Evolutionary conservation across 2,329 filamentous ascomycete genomes (phyloP), one percentile per base, ranked within the genome.

Genomic region (Alternaria sp.): DNA sequence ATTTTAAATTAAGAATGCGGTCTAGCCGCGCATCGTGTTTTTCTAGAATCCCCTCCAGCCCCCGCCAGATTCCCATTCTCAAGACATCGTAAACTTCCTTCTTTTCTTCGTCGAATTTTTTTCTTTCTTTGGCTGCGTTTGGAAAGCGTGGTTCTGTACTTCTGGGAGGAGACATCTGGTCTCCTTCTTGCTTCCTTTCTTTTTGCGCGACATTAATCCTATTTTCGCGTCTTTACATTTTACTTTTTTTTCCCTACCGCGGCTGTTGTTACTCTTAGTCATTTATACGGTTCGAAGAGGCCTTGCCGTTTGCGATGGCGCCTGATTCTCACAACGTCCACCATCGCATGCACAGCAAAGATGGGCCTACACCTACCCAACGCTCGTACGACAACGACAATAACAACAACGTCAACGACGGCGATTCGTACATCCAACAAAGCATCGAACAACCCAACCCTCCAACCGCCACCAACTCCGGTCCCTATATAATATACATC

Each of bases 401-500:
- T n/a, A 54, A 59, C 26, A 45, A 54, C 48, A 41, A 33, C 21
- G 13, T 42, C 5, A 36, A 48, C 23, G 42, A 42, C 10, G 50
- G 45, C 46, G 51, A 54, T 28, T 52, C 51, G 41, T 52, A 59
- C 42, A 53, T 51, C 13, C 59, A 61, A 9, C 58, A 58, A 52
- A 59, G 55, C 37, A 59, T 52, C 17, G 51, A 51, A 48, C 39
- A 34, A 7, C 44, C 55, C 13, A 51, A 51, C 14, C 55, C 55
- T 8, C 55, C 54, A 2, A 57, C 36, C 34, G 40, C 45, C 13
- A 52, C 40, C 45, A 42, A 33, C 45, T 23, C 24, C 14, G 61
- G 52, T 34, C 56, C 52, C 29, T 54, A 51, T 44, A 51, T 40
- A 34, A 51, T 71, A 21, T 71, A 68, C 57, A 67, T 71, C 46